Base-by-base conservation (phyloP, 768 basidiomycete species). In the Boletus subcaerulescens region DNA sequence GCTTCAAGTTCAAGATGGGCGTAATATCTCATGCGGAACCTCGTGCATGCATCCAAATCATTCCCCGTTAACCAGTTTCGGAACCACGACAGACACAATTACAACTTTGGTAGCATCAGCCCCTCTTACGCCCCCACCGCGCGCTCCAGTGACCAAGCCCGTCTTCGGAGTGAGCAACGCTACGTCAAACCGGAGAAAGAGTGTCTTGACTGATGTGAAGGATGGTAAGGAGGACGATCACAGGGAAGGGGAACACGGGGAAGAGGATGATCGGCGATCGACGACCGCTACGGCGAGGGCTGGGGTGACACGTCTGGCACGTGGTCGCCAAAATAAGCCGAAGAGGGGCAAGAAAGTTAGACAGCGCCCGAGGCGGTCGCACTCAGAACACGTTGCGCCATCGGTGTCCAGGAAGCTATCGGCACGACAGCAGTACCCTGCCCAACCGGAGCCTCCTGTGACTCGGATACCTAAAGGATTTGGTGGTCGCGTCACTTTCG, bases 1-100 rank as follows among this genome's bases (percentile, higher is more conserved):
- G 7, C 58, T 72, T 5, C 72, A 74, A 0, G 65, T 90, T 42
- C 82, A 79, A 1, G 89, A 92, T 42, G 80, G 77, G 5, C 66
- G 62, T 10, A 89, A 91, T 58, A 72, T 63, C 0, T 90, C 88
- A 0, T 86, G 83, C 53, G 90, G 91, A 54, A 89, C 89, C 0
- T 90, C 89, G 0, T 77, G 86, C 65, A 73, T 91, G 64, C 75
- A 86, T 31, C 87, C 89, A 0, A 87, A 79, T 56, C 80, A 67
- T 42, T 66, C 73, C 2, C 69, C 74, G 2, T 53, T 69, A 5
- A 71, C 63, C 7, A 72, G 69, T 22, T 48, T 69, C 1, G 64
- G 64, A 38, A 66, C 68, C 7, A 56, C 74, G 35, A 66, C 74
- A 12, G 74, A 73, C 17, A 64, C 69, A 2, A 61, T 71, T 12